Evolutionary conservation across 1,284 basidiomycete species (phyloP).

Genomic region (Ceratobasidium sp.): DNA sequence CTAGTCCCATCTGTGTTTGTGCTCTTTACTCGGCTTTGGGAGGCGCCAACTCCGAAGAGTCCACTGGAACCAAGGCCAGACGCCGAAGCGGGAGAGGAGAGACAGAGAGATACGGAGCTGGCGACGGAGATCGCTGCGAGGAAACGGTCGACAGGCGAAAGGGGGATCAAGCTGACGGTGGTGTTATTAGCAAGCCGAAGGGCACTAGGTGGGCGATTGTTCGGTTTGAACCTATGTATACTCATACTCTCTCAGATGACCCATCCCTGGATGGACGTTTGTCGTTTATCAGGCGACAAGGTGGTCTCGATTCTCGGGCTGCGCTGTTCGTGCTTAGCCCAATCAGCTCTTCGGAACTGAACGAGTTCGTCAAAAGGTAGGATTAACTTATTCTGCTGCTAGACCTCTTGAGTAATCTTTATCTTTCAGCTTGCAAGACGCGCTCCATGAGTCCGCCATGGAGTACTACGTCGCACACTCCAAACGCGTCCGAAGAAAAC

Average conservation of each 20-base stretch:
- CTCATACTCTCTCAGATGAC: constrained; percentile 70
- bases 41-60: constrained; percentile 63
- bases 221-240: not conserved
- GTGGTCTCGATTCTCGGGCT: constrained; percentile 90
- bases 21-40: constrained; percentile 86
- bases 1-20: constrained; percentile 94
- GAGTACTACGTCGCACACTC: constrained; percentile 95
- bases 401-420: not conserved
- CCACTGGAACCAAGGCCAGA: constrained; percentile 68
- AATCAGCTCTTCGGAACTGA: constrained; percentile 83
- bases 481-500: constrained; percentile 90
- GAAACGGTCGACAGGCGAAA: constrained; percentile 83
- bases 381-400: not conserved
- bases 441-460: constrained; percentile 87
- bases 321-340: constrained; percentile 95
- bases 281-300: constrained; percentile 87
- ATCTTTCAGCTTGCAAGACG: constrained; percentile 79
- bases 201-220: constrained; percentile 76
- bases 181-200: constrained; percentile 91
- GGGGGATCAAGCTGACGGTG: constrained; percentile 93
- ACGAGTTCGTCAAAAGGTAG: constrained; percentile 86
- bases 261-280: constrained; percentile 85
- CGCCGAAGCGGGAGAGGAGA: constrained; percentile 76
- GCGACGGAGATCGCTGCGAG: constrained; percentile 82
- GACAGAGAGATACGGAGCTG: constrained; percentile 78